Evolutionary conservation across 768 basidiomycete genomes (phyloP).

Genomic region (Russula sp.): DNA sequence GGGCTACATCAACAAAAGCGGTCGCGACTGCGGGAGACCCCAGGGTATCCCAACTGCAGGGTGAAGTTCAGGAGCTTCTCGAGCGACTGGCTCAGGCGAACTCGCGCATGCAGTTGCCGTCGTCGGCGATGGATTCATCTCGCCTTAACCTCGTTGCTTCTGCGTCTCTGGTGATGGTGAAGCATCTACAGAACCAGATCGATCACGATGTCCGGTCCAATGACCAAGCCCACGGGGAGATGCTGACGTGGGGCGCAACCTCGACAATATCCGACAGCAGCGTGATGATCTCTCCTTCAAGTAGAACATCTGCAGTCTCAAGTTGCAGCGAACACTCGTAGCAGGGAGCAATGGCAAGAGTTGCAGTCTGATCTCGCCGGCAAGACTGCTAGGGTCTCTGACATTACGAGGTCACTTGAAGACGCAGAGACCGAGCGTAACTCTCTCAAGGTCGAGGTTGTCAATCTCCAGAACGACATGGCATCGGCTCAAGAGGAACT

Average conservation of each 20-base stretch:
- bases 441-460: conserved; percentile 60
- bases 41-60: conserved; percentile 26
- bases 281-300: conserved; percentile 23
- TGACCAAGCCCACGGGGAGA: conserved; percentile 7
- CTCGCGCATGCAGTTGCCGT: conserved; percentile 24
- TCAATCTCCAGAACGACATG: conserved; percentile 62
- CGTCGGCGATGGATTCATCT: conserved; percentile 6
- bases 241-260: conserved; percentile 5
- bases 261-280: conserved; percentile 8
- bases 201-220: conserved; percentile 11
- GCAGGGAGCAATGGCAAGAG: conserved; percentile 18
- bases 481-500: conserved; percentile 52
- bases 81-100: conserved; percentile 14
- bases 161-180: conserved; percentile 30
- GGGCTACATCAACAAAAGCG: conserved; percentile 24
- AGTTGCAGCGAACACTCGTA: conserved; percentile 12
- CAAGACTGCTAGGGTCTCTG: conserved; percentile 45
- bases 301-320: conserved; percentile 23
- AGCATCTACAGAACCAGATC: conserved; percentile 28
- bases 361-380: conserved; percentile 39
- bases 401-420: conserved; percentile 49
- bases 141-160: conserved; percentile 18
- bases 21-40: conserved; percentile 15
- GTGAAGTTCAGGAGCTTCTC: conserved; percentile 24
- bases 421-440: conserved; percentile 63